Conservation (phyloP, 164 flowering plant genomes). For the Hamamelis virginiana region DNA sequence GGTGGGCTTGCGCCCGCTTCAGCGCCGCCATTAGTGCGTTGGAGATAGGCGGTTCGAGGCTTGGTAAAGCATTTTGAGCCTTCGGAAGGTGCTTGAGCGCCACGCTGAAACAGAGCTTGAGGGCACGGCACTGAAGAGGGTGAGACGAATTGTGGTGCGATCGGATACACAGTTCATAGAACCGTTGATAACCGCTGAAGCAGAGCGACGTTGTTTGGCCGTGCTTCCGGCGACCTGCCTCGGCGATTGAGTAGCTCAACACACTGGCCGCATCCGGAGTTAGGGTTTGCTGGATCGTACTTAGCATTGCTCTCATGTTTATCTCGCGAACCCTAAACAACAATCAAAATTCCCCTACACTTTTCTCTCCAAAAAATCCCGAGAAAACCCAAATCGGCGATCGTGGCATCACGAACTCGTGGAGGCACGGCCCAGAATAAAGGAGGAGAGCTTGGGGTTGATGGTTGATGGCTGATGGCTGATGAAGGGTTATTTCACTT, state of each 20-base stretch:
- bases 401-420: too few relatives aligned
- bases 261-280: slow-evolving; percentile 90
- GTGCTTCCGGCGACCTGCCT: slow-evolving; percentile 81
- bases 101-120: slow-evolving; percentile 97
- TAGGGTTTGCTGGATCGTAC: slow-evolving; percentile 84
- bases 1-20: slow-evolving; percentile 96
- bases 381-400: slow-evolving; percentile 1
- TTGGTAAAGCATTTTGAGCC: slow-evolving; percentile 44
- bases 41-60: slow-evolving; percentile 80
- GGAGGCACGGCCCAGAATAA: too few relatives aligned
- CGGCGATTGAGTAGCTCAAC: slow-evolving; percentile 77
- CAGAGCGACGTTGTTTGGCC: slow-evolving; percentile 96
- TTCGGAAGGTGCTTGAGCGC: slow-evolving; percentile 94
- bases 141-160: slow-evolving; percentile 96
- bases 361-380: neutral
- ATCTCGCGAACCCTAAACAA: too few relatives aligned
- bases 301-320: slow-evolving; percentile 77
- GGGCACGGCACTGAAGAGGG: slow-evolving; percentile 95
- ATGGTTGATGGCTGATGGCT: too few relatives aligned
- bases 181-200: slow-evolving; percentile 92
- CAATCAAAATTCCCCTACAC: neutral
- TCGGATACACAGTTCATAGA: slow-evolving; percentile 85
- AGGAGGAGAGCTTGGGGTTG: too few relatives aligned
- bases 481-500: too few relatives aligned
- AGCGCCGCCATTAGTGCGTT: slow-evolving; percentile 97